A percentile compares a stretch with the other conserved stretches of the same genome.
These are phyloP conservation scores for Cladophialophora carrionii DNA, from an alignment of 2,329 filamentous ascomycete species.

Conservation along the genomic window DNA sequence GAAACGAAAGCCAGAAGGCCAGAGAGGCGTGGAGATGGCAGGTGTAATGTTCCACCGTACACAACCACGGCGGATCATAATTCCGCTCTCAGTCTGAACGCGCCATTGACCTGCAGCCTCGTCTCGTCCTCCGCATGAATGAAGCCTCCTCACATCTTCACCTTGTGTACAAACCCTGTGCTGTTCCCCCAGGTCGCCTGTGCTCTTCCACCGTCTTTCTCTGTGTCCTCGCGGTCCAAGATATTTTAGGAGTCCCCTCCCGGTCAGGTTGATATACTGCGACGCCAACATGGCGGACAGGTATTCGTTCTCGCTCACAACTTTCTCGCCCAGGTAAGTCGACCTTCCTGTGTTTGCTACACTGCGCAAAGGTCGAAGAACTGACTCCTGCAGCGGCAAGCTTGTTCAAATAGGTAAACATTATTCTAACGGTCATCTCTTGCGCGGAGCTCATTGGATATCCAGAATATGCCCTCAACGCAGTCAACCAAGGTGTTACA, in stretches of 20 bases:
- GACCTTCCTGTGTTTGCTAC: slow-evolving; percentile 35
- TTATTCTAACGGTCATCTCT: slow-evolving; percentile 26
- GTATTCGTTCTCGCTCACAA: slow-evolving; percentile 99
- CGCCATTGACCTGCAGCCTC: slow-evolving; percentile 26
- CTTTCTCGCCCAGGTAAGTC: slow-evolving; percentile 96
- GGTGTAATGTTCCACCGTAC: background rate
- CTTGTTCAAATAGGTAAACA: slow-evolving; percentile 90
- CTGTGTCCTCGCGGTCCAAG: background rate
- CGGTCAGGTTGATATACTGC: background rate
- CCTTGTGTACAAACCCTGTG: background rate
- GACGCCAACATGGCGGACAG: slow-evolving; percentile 78
- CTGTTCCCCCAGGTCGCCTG: background rate
- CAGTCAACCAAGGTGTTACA: slow-evolving; percentile 98
- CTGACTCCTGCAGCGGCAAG: slow-evolving; percentile 76
- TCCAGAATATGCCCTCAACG: slow-evolving; percentile 96
- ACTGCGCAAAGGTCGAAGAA: slow-evolving; percentile 28
- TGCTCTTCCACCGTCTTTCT: background rate
- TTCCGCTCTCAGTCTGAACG: slow-evolving; percentile 5
- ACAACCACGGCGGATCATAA: background rate
- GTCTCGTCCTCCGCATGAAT: slow-evolving; percentile 9
- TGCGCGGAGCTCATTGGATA: slow-evolving; percentile 35
- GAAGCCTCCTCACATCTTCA: background rate
- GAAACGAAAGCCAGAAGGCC: too few species aligned
- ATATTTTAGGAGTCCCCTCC: background rate
- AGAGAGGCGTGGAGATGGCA: too few species aligned